Evolutionary conservation across 177 flowering plant genomes (phyloP), one percentile per base, ranked within the genome.

Genomic region (Telopea speciosissima): DNA sequence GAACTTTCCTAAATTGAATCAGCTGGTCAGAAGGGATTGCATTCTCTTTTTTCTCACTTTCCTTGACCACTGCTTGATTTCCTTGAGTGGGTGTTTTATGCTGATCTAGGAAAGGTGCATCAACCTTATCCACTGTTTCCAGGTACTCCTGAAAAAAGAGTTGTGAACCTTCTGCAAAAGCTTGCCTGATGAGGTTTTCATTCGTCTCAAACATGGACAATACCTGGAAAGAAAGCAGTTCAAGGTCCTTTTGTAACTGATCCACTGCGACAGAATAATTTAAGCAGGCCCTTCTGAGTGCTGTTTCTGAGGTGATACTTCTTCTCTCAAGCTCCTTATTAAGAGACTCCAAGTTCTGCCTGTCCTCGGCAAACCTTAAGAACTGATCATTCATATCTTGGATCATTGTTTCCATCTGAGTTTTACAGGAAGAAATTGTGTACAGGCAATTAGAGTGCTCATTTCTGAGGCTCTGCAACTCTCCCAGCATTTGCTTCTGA

Each of bases 231-330:
- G 99, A 93, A 72, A 96, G 96, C 65, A 89, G 71, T 73, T 89
- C 95, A 68, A 96, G 97, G 70, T 93, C 99, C 79, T 89, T 91
- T 71, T 93, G 99, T 61, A 96, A 79, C 74, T 89, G 87, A 78
- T 82, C 83, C 24, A 91, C 92, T 36, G 95, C 94, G 76, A 91
- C 83, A 1, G 98, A 91, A 75, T 90, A 89, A 82, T 90, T 90
- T 81, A 88, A 76, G 25, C 93, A 88, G 65, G 91, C 92, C 81
- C 88, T 84, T 77, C 81, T 86, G 0, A 96, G 86, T 22, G 95
- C 88, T 59, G 94, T 82, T 81, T 96, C 99, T 70, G 98, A 86
- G 63, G 83, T 70, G 24, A 78, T 10, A 63, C 91, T 93, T 72
- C 91, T 87, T 80, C 77, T 86, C 80, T 96, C 97, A 69, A 93